phyloP scores from a whole-genome alignment of 2,329 filamentous ascomycete species.

The Alternaria novae-zelandiae region DNA sequence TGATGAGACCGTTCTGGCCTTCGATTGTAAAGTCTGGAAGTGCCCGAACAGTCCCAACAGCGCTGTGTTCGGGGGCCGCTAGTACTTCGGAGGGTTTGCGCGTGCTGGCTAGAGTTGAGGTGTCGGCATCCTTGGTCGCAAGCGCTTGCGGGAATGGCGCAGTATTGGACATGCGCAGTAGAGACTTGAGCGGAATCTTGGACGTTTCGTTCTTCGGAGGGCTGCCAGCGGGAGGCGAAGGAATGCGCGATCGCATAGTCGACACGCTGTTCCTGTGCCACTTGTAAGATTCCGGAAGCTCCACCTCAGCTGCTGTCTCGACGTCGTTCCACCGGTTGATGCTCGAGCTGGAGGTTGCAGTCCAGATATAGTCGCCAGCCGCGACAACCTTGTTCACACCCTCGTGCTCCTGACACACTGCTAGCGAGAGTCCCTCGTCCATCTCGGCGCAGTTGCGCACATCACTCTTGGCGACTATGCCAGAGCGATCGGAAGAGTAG shows the following conservation, averaged over 20 bases:
- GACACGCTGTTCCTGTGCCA: constrained; percentile 62
- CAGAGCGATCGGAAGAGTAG: constrained; percentile 92
- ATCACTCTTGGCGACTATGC: constrained; percentile 95
- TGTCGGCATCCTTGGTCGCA: constrained; percentile 62
- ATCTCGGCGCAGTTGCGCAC: constrained; percentile 76
- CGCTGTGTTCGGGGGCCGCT: constrained; percentile 47
- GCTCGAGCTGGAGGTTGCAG: constrained; percentile 85
- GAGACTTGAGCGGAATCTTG: constrained; percentile 76
- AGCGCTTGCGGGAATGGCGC: constrained; percentile 71
- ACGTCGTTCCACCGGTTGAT: constrained; percentile 92
- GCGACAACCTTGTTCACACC: constrained; percentile 71
- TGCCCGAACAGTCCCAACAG: constrained; percentile 47
- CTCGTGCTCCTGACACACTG: constrained; percentile 90
- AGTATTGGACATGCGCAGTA: constrained; percentile 84
- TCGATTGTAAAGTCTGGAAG: constrained; percentile 71
- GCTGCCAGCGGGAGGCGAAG: constrained; percentile 46
- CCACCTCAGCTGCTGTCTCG: constrained; percentile 75
- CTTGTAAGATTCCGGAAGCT: constrained; percentile 57
- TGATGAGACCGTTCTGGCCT: constrained; percentile 93
- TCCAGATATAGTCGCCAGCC: constrained; percentile 83
- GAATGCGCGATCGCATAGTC: constrained; percentile 51
- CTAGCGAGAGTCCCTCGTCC: constrained; percentile 88
- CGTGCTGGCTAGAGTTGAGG: constrained; percentile 57
- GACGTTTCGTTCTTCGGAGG: constrained; percentile 49
- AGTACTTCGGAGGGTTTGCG: constrained; percentile 66